Percentiles rank a stretch among this genome's conserved stretches.
These are phyloP conservation scores for Auricularia auricula-judae DNA, from an alignment of 768 basidiomycete genomes.

Conservation along the genomic window DNA sequence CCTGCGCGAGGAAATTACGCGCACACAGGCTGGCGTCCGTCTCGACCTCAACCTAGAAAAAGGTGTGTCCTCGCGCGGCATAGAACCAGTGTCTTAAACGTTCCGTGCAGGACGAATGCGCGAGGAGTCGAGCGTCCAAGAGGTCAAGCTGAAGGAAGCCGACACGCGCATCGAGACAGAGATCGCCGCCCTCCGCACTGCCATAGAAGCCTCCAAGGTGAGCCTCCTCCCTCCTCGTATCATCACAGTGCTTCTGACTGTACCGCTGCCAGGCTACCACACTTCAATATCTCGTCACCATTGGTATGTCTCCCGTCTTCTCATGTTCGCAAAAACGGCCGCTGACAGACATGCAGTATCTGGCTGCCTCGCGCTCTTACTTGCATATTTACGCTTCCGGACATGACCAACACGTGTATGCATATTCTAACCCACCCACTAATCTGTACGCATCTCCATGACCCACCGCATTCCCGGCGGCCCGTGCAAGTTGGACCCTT, in stretches of 20 bases:
- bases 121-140: slow-evolving; percentile 84
- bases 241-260: neutral
- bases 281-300: slow-evolving; percentile 77
- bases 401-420: neutral
- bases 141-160: slow-evolving; percentile 94
- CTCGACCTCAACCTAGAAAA: slow-evolving; percentile 95
- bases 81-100: neutral
- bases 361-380: slow-evolving; percentile 73
- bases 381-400: slow-evolving; percentile 77
- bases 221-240: slow-evolving; percentile 8
- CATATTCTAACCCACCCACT: neutral
- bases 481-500: no score
- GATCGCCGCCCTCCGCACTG: slow-evolving; percentile 74
- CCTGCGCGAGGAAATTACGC: slow-evolving; percentile 80
- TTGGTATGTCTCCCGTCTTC: slow-evolving; percentile 42
- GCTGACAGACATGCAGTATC: slow-evolving; percentile 41
- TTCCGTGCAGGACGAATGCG: slow-evolving; percentile 57
- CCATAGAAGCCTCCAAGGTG: slow-evolving; percentile 79
- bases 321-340: neutral
- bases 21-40: slow-evolving; percentile 87
- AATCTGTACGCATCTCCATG: neutral
- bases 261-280: slow-evolving; percentile 53
- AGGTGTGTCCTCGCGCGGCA: slow-evolving; percentile 13
- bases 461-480: no score
- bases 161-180: slow-evolving; percentile 96